Percentiles rank a stretch among this genome's conserved stretches.
Evolutionary conservation across 139 green algal genomes (phyloP).

Genomic region (Volvox reticuliferus): DNA sequence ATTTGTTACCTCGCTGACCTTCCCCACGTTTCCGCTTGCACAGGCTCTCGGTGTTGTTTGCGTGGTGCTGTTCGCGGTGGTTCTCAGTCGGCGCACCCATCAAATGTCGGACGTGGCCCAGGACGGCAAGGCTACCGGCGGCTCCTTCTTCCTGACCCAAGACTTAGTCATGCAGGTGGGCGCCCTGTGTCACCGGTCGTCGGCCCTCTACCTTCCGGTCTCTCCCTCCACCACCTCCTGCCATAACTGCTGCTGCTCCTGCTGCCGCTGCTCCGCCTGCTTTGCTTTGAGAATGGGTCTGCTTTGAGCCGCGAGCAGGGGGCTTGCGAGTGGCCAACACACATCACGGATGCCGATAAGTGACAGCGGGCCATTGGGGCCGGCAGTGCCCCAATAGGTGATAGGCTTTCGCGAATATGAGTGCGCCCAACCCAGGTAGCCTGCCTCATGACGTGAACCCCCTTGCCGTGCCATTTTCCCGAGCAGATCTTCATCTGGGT

Average conservation of each 20-base stretch:
- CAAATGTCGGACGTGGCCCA: background rate
- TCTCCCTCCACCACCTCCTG: no score
- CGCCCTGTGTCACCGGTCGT: no score
- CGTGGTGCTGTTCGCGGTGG: background rate
- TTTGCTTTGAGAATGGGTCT: no score
- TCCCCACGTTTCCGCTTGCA: background rate
- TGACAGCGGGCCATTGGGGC: background rate
- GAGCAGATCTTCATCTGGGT: background rate
- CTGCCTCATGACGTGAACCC: no score
- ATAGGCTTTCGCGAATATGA: no score
- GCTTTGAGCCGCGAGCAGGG: no score
- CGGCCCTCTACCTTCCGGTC: no score
- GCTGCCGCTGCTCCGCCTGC: no score
- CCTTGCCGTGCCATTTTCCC: background rate
- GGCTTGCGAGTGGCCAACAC: no score
- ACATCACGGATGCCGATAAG: no score
- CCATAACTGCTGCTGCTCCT: no score
- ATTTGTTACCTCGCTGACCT: background rate
- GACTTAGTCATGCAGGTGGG: slow-evolving; percentile 32
- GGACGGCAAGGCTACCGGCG: background rate
- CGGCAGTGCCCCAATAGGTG: background rate
- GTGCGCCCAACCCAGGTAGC: no score
- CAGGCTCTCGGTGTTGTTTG: background rate
- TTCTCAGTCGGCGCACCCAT: background rate
- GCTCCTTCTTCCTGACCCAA: slow-evolving; percentile 2